Conservation (phyloP, 345 rosid species). For the Citrus glauca region DNA sequence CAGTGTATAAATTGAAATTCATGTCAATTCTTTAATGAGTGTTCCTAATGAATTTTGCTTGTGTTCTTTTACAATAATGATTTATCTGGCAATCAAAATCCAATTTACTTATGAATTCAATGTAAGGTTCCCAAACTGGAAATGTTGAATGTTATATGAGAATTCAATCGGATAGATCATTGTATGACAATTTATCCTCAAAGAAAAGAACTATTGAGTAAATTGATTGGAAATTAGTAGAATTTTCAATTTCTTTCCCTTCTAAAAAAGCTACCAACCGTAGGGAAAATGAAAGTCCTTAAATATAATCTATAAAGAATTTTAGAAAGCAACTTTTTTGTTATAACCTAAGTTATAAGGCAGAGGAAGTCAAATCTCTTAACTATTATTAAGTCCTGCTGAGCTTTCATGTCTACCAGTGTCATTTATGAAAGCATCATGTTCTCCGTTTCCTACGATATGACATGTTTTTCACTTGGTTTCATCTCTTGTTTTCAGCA, state of each 20-base stretch:
- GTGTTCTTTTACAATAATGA: neutral
- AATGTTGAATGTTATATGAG: neutral
- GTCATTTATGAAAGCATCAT: neutral
- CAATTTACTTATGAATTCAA: neutral
- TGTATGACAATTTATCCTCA: no score
- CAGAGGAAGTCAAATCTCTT: neutral
- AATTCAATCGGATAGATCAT: neutral
- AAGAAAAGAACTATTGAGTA: no score
- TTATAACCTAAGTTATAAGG: neutral
- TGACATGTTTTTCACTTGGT: neutral
- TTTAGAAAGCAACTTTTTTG: neutral
- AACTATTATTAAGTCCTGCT: neutral
- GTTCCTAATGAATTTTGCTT: neutral
- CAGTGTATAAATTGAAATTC: neutral
- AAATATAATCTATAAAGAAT: neutral
- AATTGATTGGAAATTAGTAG: no score
- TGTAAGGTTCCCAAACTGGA: neutral
- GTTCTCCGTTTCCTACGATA: neutral
- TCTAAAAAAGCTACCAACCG: no score
- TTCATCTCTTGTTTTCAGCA: conserved; percentile 29
- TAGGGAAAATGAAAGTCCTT: no score
- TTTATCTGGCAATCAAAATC: neutral
- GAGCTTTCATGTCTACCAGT: neutral
- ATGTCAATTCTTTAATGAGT: no score
- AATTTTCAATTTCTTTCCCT: no score